phyloP scores from a whole-genome alignment of 495 filamentous ascomycete genomes.

The Daldinia concentrica region DNA sequence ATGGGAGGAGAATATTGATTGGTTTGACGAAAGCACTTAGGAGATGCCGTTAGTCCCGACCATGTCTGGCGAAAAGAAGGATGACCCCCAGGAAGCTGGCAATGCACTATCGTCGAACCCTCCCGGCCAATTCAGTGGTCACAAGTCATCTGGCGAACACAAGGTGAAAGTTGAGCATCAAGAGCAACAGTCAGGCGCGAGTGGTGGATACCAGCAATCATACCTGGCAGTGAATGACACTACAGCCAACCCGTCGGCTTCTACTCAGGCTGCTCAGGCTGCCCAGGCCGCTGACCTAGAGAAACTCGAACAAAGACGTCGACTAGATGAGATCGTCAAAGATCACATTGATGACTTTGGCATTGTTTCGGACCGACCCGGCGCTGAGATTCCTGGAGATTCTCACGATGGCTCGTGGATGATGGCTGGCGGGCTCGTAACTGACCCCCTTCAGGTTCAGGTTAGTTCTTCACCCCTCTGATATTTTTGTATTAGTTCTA shows the following conservation, averaged over 20 bases:
- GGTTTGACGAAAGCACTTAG: conserved; percentile 19
- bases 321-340: conserved; percentile 24
- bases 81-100: neutral
- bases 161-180: neutral
- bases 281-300: neutral
- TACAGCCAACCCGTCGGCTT: neutral
- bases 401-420: neutral
- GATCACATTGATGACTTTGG: conserved; percentile 9
- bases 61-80: neutral
- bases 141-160: neutral
- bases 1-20: neutral
- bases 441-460: neutral
- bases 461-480: neutral
- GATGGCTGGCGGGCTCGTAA: conserved; percentile 21
- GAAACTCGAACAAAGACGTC: conserved; percentile 8
- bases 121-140: neutral
- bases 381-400: neutral
- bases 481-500: neutral
- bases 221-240: neutral
- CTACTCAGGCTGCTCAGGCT: neutral
- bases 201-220: neutral
- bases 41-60: conserved; percentile 22
- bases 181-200: neutral
- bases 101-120: neutral
- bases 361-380: conserved; percentile 14